Percentiles rank a stretch among this genome's conserved stretches.
phyloP scores from a whole-genome alignment of 768 basidiomycete species.

The Leucogyrophana mollusca region DNA sequence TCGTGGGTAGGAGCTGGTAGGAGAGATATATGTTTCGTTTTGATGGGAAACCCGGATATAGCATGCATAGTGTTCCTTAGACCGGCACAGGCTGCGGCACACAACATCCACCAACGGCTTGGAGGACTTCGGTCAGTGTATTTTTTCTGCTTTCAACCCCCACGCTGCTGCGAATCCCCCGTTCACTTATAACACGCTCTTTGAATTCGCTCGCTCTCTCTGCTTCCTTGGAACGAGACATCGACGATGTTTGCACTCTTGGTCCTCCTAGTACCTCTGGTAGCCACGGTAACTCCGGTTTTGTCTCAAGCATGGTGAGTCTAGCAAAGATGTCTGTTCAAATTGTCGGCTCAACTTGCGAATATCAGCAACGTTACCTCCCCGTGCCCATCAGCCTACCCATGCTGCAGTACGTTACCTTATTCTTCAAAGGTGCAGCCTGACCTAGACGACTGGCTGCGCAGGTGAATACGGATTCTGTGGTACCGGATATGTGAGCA shows the following conservation, averaged over 20 bases:
- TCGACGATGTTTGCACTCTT: not conserved
- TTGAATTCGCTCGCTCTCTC: not conserved
- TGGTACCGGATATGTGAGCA: constrained; percentile 39
- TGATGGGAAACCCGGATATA: no score
- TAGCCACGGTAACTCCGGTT: constrained; percentile 14
- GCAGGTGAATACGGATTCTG: constrained; percentile 57
- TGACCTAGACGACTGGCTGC: not conserved
- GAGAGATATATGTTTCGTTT: no score
- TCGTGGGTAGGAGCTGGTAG: no score
- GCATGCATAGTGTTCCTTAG: no score
- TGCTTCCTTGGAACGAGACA: not conserved
- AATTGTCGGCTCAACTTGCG: not conserved
- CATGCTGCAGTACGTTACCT: constrained; percentile 43
- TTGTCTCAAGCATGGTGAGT: constrained; percentile 27
- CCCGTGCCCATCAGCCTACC: constrained; percentile 34
- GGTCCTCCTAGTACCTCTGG: constrained; percentile 12
- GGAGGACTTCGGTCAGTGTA: not conserved
- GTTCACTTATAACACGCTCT: not conserved
- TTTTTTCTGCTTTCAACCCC: not conserved
- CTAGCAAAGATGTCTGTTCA: not conserved
- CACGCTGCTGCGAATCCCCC: not conserved
- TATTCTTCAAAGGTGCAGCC: not conserved
- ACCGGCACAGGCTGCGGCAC: no score
- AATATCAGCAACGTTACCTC: constrained; percentile 35
- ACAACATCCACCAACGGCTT: no score